Percentiles rank a stretch among this genome's conserved stretches.
Evolutionary conservation across 2,329 filamentous ascomycete species (phyloP).

Genomic region (Xylaria sp.): DNA sequence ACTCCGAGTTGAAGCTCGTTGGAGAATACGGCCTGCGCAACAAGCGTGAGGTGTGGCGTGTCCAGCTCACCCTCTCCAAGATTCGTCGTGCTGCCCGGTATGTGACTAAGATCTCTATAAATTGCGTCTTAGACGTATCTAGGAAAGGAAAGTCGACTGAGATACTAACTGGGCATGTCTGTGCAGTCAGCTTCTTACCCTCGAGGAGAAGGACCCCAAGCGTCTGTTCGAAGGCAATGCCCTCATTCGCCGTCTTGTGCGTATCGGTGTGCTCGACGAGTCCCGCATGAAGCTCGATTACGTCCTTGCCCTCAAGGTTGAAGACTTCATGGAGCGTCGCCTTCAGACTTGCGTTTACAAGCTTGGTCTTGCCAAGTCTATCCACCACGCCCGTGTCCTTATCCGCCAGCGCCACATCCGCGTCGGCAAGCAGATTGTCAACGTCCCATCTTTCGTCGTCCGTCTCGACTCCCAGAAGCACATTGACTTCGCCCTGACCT

Average conservation of each 20-base stretch:
- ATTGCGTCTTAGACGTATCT: not conserved
- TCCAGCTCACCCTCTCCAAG: slow-evolving; percentile 99
- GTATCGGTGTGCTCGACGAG: slow-evolving; percentile 99
- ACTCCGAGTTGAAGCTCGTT: slow-evolving; percentile 99
- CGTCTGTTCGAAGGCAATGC: slow-evolving; percentile 99
- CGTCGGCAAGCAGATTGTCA: slow-evolving; percentile 99
- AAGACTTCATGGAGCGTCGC: slow-evolving; percentile 99
- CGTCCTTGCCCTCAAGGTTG: slow-evolving; percentile 98
- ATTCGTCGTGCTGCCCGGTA: slow-evolving; percentile 99
- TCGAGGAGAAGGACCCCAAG: slow-evolving; percentile 99
- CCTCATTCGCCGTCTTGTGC: slow-evolving; percentile 99
- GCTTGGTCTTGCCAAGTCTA: slow-evolving; percentile 99
- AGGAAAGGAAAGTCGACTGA: not conserved
- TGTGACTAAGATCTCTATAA: slow-evolving; percentile 46
- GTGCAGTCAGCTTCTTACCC: slow-evolving; percentile 94
- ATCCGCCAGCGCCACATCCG: slow-evolving; percentile 99
- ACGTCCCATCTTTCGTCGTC: slow-evolving; percentile 99
- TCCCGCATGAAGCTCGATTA: slow-evolving; percentile 99
- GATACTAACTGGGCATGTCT: slow-evolving; percentile 28
- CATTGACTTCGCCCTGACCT: slow-evolving; percentile 98
- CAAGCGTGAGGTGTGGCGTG: slow-evolving; percentile 99
- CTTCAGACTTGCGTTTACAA: slow-evolving; percentile 99
- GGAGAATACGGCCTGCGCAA: slow-evolving; percentile 99
- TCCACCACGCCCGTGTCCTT: slow-evolving; percentile 99
- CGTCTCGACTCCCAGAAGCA: slow-evolving; percentile 99